phyloP scores from a whole-genome alignment of 2,329 filamentous ascomycete genomes.

The Fusarium tanahbumbuense region DNA sequence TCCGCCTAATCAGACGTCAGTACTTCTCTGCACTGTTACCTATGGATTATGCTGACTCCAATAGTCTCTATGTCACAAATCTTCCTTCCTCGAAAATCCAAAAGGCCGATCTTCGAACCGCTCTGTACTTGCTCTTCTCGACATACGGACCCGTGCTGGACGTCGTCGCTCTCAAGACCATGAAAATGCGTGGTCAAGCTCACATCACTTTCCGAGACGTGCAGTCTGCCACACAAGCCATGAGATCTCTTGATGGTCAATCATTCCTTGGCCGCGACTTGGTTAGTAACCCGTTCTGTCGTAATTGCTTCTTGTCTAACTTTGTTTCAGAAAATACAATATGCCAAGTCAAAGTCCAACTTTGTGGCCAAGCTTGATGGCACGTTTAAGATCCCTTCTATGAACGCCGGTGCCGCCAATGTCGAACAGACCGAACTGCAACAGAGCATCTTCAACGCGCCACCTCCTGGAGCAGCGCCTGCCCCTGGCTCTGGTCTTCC shows the following conservation, averaged over 20 bases:
- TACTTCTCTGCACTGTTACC: conserved; percentile 37
- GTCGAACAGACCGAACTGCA: conserved; percentile 79
- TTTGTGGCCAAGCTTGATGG: conserved; percentile 92
- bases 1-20: conserved; percentile 81
- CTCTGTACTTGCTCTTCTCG: conserved; percentile 92
- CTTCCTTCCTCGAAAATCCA: conserved; percentile 87
- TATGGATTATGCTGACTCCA: conserved; percentile 10
- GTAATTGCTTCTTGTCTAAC: conserved; percentile 10
- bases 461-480: conserved; percentile 63
- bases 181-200: conserved; percentile 95
- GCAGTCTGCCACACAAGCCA: conserved; percentile 91
- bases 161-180: conserved; percentile 87
- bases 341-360: conserved; percentile 90
- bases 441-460: conserved; percentile 82
- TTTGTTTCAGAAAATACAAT: conserved; percentile 80
- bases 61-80: conserved; percentile 88
- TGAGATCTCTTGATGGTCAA: conserved; percentile 88
- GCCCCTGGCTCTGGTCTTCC: conserved; percentile 55
- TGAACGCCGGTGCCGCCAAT: conserved; percentile 60
- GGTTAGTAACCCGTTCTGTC: conserved; percentile 64
- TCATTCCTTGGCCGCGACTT: conserved; percentile 87
- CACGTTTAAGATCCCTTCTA: conserved; percentile 78
- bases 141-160: conserved; percentile 94
- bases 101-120: conserved; percentile 86
- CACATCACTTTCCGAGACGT: conserved; percentile 92